Base-by-base conservation (phyloP, 108 stramenopile species). In the Cyclotella atomus region DNA sequence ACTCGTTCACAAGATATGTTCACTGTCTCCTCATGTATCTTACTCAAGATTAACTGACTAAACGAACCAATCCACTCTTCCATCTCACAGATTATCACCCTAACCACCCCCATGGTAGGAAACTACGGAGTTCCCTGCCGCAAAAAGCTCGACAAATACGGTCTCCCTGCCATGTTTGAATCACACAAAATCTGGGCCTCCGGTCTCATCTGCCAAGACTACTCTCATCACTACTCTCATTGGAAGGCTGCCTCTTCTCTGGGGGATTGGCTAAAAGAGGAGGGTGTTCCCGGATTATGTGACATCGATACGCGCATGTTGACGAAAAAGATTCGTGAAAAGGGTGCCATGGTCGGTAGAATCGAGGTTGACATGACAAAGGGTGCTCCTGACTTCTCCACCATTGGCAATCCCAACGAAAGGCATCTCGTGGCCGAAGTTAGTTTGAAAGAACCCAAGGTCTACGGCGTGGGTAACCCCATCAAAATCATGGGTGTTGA, bases 41-140 rank as follows among this genome's bases (percentile, higher is more conserved):
- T 43, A 43, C 43, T 43, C 43, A 43, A 21, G 17, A n/a, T 21
- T 21, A 52, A 15, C 50, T 43, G n/a, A 14, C 33, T 15, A 59
- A 8, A 28, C 2, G 27, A 28, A 7, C 55, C 19, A n/a, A n/a
- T 43, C 70, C 41, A 44, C 34, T 57, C 45, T n/a, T 19, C 38
- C 59, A 24, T 30, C 5, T 10, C 59, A 28, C 66, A 89, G 88
- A 92, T 95, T 70, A 75, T 99, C 34, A 91, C 94, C 2, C 72
- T 97, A 46, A 99, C 99, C 23, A 87, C 80, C 45, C 97, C 99
- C 24, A 97, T 99, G 95, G 91, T 98, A 36, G 97, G 98, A 55
- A 99, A 99, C 90, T 99, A 99, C 71, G 98, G 98, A 52, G 98
- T 99, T 34, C 98, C 98, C 21, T 88, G 91, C 71, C 84, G 87